Percentiles rank a stretch among this genome's conserved stretches.
Evolutionary conservation across 345 rosid genomes (phyloP).

Genomic region (Gossypium mustelinum): DNA sequence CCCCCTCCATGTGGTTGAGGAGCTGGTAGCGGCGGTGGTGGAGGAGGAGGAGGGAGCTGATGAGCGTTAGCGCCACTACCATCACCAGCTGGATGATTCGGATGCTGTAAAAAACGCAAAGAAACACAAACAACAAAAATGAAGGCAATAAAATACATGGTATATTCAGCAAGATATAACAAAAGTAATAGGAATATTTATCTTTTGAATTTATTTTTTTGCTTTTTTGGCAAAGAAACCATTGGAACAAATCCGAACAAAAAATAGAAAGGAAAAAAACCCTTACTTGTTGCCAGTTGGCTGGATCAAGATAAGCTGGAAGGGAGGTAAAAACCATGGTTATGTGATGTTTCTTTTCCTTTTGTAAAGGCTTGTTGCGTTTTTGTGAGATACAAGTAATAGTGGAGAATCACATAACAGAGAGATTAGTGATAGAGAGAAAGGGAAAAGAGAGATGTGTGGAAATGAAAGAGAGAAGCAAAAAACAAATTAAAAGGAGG

Average conservation of each 20-base stretch:
- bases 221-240: slow-evolving; percentile 28
- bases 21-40: slow-evolving; percentile 46
- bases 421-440: slow-evolving; percentile 21
- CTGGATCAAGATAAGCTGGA: slow-evolving; percentile 95
- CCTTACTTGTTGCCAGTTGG: slow-evolving; percentile 95
- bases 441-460: slow-evolving; percentile 20
- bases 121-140: not conserved
- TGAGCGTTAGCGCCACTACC: slow-evolving; percentile 31
- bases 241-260: not conserved
- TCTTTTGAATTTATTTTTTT: slow-evolving; percentile 30
- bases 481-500: slow-evolving; percentile 58
- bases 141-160: slow-evolving; percentile 35
- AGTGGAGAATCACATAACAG: slow-evolving; percentile 45
- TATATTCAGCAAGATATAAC: slow-evolving; percentile 52
- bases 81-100: slow-evolving; percentile 35
- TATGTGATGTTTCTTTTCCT: slow-evolving; percentile 30
- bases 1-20: slow-evolving; percentile 59
- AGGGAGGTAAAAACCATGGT: slow-evolving; percentile 86
- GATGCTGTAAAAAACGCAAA: slow-evolving; percentile 38
- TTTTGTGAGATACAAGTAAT: slow-evolving; percentile 29
- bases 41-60: slow-evolving; percentile 41
- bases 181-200: slow-evolving; percentile 42
- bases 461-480: slow-evolving; percentile 38
- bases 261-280: slow-evolving; percentile 11
- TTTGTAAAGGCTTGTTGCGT: slow-evolving; percentile 46